These are phyloP conservation scores for Thelonectria blattea DNA, from an alignment of 2,329 filamentous ascomycete genomes.

Conservation along the genomic window DNA sequence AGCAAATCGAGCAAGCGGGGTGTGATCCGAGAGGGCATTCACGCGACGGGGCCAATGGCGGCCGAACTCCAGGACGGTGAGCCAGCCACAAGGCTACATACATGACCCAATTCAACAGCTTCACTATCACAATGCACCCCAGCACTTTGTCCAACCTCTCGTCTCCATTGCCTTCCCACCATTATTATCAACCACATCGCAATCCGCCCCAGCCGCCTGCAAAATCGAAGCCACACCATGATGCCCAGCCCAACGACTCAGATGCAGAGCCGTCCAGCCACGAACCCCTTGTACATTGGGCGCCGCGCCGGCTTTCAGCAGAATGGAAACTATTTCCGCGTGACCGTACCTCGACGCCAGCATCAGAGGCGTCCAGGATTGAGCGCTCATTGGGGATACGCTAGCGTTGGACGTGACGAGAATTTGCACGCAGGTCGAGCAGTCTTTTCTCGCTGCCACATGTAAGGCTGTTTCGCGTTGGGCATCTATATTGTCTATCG, in stretches of 20 bases:
- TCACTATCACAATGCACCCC: background rate
- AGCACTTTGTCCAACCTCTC: background rate
- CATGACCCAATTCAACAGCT: too few relatives aligned
- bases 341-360: background rate
- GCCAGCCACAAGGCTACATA: too few relatives aligned
- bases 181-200: background rate
- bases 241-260: background rate
- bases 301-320: background rate
- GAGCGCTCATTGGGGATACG: background rate
- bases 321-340: background rate
- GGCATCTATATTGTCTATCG: background rate
- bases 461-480: background rate
- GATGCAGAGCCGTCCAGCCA: background rate
- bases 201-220: background rate
- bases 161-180: background rate
- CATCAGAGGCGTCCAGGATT: background rate
- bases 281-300: background rate
- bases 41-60: conserved; percentile 5
- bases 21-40: background rate
- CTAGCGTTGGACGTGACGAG: background rate
- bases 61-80: conserved; percentile 1
- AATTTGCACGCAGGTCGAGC: background rate
- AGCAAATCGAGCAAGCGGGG: conserved; percentile 10
- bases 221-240: background rate
- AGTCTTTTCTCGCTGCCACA: background rate